A percentile compares a stretch with the other conserved stretches of the same genome.
phyloP scores from a whole-genome alignment of 257 asterid genomes.

The Forsythia viridissima region DNA sequence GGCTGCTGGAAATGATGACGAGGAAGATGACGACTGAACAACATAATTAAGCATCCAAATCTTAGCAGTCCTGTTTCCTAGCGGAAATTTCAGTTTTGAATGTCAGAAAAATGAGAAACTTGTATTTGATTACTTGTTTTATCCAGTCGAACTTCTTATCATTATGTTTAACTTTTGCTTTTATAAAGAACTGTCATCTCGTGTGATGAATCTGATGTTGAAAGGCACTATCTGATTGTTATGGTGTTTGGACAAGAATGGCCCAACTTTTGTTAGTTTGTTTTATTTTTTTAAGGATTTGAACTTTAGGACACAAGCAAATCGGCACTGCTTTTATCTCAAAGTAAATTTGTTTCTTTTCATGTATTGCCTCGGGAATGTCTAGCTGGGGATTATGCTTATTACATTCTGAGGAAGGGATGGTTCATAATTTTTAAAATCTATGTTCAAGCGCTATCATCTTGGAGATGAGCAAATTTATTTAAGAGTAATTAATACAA shows the following conservation, averaged over 20 bases:
- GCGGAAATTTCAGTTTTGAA: slow-evolving; percentile 3
- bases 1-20: slow-evolving; percentile 54
- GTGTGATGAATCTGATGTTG: slow-evolving; percentile 6
- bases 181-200: neutral
- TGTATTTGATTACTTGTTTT: neutral
- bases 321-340: neutral
- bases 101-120: neutral
- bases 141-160: neutral
- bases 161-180: neutral
- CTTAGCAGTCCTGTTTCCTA: slow-evolving; percentile 13
- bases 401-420: neutral
- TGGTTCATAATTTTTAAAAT: neutral
- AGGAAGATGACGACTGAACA: slow-evolving; percentile 54
- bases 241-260: neutral
- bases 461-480: neutral
- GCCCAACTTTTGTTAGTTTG: neutral
- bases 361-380: neutral
- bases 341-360: neutral
- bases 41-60: neutral
- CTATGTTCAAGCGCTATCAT: neutral
- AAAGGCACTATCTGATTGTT: neutral
- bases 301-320: neutral
- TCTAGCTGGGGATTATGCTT: neutral
- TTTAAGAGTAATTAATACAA: too few relatives aligned
- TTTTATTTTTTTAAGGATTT: neutral